phyloP scores from a whole-genome alignment of 345 rosid species.

The Kandelia obovata region DNA sequence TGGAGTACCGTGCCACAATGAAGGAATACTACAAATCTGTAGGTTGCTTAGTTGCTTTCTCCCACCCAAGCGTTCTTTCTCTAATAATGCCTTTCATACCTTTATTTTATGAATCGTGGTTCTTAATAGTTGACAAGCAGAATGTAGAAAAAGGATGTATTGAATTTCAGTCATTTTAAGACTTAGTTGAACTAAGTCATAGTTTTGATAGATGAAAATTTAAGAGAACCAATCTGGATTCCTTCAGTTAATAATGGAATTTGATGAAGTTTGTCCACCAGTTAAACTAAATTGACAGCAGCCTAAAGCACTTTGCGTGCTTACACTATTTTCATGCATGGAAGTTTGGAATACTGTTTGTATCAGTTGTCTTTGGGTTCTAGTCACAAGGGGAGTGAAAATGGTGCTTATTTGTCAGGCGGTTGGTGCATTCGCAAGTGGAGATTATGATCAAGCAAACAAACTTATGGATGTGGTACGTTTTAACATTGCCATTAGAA shows the following conservation, averaged over 20 bases:
- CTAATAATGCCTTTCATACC: not conserved
- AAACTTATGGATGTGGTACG: slow-evolving; percentile 47
- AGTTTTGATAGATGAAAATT: too few species aligned
- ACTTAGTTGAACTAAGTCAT: too few species aligned
- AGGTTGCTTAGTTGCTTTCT: slow-evolving; percentile 12
- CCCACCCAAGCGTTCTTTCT: not conserved
- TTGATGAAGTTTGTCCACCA: too few species aligned
- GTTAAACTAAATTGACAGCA: not conserved
- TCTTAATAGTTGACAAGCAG: not conserved
- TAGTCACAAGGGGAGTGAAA: slow-evolving; percentile 4
- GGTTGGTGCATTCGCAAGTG: slow-evolving; percentile 39
- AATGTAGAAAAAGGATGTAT: too few species aligned
- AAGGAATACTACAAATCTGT: slow-evolving; percentile 56
- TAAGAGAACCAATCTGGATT: too few species aligned
- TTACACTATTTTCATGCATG: not conserved
- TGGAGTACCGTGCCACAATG: slow-evolving; percentile 48
- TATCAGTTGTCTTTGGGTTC: slow-evolving; percentile 2
- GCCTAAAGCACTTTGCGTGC: not conserved
- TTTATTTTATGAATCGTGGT: not conserved
- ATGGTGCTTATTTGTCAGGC: slow-evolving; percentile 38
- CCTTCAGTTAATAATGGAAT: too few species aligned
- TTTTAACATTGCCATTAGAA: not conserved
- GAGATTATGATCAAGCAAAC: slow-evolving; percentile 37
- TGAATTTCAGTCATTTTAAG: too few species aligned
- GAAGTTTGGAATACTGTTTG: not conserved